Conservation (phyloP, 805 yeast genomes). For the Kregervanrija fluxuum region DNA sequence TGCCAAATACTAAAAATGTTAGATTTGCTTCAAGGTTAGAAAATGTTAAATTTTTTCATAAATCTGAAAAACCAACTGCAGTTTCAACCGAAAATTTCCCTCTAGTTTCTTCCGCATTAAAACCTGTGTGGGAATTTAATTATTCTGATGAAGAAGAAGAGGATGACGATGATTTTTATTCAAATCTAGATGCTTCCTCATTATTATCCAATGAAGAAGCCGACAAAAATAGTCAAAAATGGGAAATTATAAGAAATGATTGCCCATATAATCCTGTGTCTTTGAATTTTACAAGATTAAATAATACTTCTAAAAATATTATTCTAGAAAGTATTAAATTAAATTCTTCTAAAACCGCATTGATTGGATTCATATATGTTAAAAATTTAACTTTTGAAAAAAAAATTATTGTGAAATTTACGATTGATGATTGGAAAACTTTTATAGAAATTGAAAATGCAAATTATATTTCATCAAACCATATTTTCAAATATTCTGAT, state of each 20-base stretch:
- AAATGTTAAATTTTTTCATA: constrained; percentile 58
- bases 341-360: constrained; percentile 34
- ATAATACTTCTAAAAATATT: constrained; percentile 15
- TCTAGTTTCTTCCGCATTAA: constrained; percentile 16
- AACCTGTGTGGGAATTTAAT: constrained; percentile 22
- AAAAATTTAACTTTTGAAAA: constrained; percentile 33
- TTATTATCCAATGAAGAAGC: constrained; percentile 7
- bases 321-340: constrained; percentile 32
- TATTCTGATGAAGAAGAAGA: constrained; percentile 17
- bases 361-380: constrained; percentile 34
- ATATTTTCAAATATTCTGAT: constrained; percentile 33
- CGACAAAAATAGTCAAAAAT: constrained; percentile 15
- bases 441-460: constrained; percentile 26
- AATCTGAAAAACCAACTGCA: constrained; percentile 51
- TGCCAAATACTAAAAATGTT: constrained; percentile 52
- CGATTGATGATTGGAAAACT: constrained; percentile 41
- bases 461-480: constrained; percentile 31
- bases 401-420: constrained; percentile 36
- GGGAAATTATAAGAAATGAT: constrained; percentile 27
- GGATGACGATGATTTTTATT: constrained; percentile 12
- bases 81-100: constrained; percentile 57
- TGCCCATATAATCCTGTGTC: constrained; percentile 23
- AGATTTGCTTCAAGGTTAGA: constrained; percentile 56
- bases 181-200: no score
- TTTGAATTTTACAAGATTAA: constrained; percentile 27